Evolutionary conservation across 148 eudicot species (phyloP).

Genomic region (Talinum fruticosum): DNA sequence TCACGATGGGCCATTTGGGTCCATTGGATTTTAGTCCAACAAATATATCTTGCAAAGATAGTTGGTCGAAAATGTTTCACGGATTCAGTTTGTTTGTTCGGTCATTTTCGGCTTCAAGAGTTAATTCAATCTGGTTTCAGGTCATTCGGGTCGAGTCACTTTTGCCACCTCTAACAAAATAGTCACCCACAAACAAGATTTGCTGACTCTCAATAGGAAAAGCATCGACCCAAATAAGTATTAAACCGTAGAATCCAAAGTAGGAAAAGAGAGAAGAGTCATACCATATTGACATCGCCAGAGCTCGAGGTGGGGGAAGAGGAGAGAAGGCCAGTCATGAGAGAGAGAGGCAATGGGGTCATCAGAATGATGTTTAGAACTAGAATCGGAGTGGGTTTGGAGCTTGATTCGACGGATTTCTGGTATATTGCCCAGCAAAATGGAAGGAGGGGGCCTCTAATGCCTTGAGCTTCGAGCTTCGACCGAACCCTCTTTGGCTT

Average conservation of each 20-base stretch:
- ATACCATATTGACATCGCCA: slow-evolving; percentile 51
- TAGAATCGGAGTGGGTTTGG: background rate
- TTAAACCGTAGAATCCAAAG: background rate
- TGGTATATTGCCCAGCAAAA: slow-evolving; percentile 43
- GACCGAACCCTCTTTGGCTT: slow-evolving; percentile 36
- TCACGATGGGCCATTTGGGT: too few species aligned
- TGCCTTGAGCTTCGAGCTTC: slow-evolving; percentile 39
- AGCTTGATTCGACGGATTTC: slow-evolving; percentile 35
- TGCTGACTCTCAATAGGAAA: background rate
- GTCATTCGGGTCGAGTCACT: too few species aligned
- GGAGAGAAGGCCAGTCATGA: slow-evolving; percentile 43
- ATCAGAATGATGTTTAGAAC: background rate
- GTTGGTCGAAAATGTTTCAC: too few species aligned
- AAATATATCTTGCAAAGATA: too few species aligned
- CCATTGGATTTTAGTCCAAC: too few species aligned
- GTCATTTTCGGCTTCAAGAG: too few species aligned
- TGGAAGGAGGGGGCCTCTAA: slow-evolving; percentile 40
- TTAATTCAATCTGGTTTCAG: too few species aligned
- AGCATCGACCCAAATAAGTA: background rate
- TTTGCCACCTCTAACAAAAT: background rate
- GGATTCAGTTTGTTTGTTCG: too few species aligned
- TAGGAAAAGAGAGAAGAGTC: background rate
- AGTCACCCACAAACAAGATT: background rate
- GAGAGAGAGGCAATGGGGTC: background rate
- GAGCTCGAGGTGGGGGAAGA: slow-evolving; percentile 43